phyloP scores from a whole-genome alignment of 495 filamentous ascomycete genomes.

The Lasiosphaeria ovina region DNA sequence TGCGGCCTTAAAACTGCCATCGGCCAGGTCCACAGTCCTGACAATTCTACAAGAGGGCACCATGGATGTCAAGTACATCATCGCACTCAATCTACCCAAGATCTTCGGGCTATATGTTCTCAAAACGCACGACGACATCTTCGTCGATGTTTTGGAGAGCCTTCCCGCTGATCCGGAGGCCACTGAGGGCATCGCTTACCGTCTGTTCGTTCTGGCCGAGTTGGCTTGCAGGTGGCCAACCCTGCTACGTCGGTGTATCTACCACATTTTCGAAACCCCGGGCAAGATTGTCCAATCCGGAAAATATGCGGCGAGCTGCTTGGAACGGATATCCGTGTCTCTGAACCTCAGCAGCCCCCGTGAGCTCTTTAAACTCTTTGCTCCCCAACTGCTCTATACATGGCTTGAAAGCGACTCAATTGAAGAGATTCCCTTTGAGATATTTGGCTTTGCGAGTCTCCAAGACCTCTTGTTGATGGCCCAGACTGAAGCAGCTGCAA shows the following conservation, averaged over 20 bases:
- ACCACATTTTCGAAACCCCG: slow-evolving; percentile 88
- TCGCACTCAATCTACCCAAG: slow-evolving; percentile 64
- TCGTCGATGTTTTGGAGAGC: slow-evolving; percentile 69
- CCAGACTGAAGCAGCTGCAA: slow-evolving; percentile 76
- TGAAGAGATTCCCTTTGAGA: slow-evolving; percentile 68
- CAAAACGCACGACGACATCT: slow-evolving; percentile 75
- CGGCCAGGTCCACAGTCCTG: slow-evolving; percentile 73
- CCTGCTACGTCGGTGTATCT: slow-evolving; percentile 76
- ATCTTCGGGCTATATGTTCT: slow-evolving; percentile 79
- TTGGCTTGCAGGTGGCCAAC: slow-evolving; percentile 80
- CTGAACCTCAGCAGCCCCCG: slow-evolving; percentile 62
- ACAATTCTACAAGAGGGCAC: slow-evolving; percentile 63
- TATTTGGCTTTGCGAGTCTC: slow-evolving; percentile 74
- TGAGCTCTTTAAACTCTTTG: slow-evolving; percentile 81
- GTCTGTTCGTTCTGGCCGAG: slow-evolving; percentile 69
- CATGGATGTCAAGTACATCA: slow-evolving; percentile 71
- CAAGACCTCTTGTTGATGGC: slow-evolving; percentile 67
- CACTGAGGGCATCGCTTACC: slow-evolving; percentile 80
- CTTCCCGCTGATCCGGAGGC: slow-evolving; percentile 70
- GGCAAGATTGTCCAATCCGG: slow-evolving; percentile 61
- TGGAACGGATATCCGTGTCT: slow-evolving; percentile 60
- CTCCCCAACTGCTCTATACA: slow-evolving; percentile 88
- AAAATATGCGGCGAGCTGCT: slow-evolving; percentile 67
- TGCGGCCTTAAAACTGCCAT: slow-evolving; percentile 53
- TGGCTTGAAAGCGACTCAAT: slow-evolving; percentile 72